Percentiles rank a stretch among this genome's conserved stretches.
Evolutionary conservation across 345 rosid genomes (phyloP).

Genomic region (sweet orange (Citrus sinensis)): DVS_A1.0 CM039162.1:6974001-6974500

Average conservation of each 20-base stretch:
- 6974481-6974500: not conserved
- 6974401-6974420: slow-evolving; percentile 9
- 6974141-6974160: too few relatives aligned
- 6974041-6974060: too few relatives aligned
- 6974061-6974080: too few relatives aligned
- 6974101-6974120: too few relatives aligned
- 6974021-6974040: not conserved
- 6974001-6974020: slow-evolving; percentile 18
- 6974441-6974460: slow-evolving; percentile 5
- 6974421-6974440: not conserved
- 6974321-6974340: not conserved
- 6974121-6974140: too few relatives aligned
- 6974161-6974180: not conserved
- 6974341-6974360: not conserved
- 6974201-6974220: slow-evolving; percentile 4
- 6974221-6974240: not conserved
- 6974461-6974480: not conserved
- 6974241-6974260: slow-evolving; percentile 2
- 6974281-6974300: slow-evolving; percentile 8
- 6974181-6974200: not conserved
- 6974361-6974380: slow-evolving; percentile 7
- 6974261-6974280: slow-evolving; percentile 4
- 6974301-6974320: not conserved
- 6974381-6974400: slow-evolving; percentile 3
- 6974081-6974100: too few relatives aligned